These are phyloP conservation scores for Neonectria magnoliae DNA, from an alignment of 2,329 filamentous ascomycete genomes.

Conservation along the genomic window DNA sequence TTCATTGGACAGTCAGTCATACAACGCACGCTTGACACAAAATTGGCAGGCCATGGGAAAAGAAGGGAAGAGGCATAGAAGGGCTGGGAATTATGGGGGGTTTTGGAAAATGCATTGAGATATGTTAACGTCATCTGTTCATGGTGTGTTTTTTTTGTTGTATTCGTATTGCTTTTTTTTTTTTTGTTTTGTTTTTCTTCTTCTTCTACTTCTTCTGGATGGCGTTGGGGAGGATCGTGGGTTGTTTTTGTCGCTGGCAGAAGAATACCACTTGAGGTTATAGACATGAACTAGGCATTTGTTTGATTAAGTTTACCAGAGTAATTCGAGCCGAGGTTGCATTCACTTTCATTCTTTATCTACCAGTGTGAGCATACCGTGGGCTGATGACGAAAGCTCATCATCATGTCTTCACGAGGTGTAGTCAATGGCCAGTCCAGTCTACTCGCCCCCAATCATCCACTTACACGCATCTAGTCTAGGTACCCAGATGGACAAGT, in stretches of 20 bases:
- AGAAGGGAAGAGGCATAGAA: neutral
- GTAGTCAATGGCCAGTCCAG: neutral
- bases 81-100: slow-evolving; percentile 4
- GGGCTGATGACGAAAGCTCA: neutral
- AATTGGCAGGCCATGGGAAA: neutral
- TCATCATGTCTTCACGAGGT: neutral
- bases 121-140: slow-evolving; percentile 15
- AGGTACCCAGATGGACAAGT: neutral
- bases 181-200: neutral
- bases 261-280: slow-evolving; percentile 16
- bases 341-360: neutral
- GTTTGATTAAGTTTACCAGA: slow-evolving; percentile 5
- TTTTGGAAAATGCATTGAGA: slow-evolving; percentile 14
- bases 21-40: neutral
- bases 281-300: slow-evolving; percentile 15
- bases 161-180: neutral
- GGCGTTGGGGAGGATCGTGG: slow-evolving; percentile 17
- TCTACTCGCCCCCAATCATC: neutral
- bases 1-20: neutral
- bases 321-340: slow-evolving; percentile 7
- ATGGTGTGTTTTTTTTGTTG: neutral
- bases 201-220: neutral
- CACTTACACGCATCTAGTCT: neutral
- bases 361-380: neutral
- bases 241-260: slow-evolving; percentile 7